Evolutionary conservation across 2,329 filamentous ascomycete genomes (phyloP).

Genomic region (Leptographium lundbergii): DNA sequence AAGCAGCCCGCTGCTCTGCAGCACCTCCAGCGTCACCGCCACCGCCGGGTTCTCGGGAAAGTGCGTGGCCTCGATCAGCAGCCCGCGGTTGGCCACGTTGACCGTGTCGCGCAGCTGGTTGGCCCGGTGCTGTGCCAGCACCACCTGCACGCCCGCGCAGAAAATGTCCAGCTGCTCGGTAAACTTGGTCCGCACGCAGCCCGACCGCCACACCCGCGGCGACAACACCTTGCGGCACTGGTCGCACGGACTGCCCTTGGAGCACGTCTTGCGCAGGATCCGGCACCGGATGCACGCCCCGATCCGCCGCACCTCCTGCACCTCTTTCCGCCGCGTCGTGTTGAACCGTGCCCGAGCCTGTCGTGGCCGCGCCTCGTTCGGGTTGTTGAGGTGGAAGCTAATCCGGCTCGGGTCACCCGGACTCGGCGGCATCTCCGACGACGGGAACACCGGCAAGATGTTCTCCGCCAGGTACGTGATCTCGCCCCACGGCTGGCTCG

Average conservation of each 20-base stretch:
- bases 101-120: slow-evolving; percentile 40
- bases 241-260: slow-evolving; percentile 49
- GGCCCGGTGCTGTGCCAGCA: slow-evolving; percentile 46
- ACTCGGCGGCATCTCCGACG: slow-evolving; percentile 10
- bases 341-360: slow-evolving; percentile 46
- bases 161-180: slow-evolving; percentile 51
- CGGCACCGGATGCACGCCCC: slow-evolving; percentile 55
- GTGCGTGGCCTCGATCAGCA: slow-evolving; percentile 44
- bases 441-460: slow-evolving; percentile 16
- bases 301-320: slow-evolving; percentile 51
- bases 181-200: slow-evolving; percentile 49
- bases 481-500: slow-evolving; percentile 37
- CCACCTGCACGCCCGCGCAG: slow-evolving; percentile 50
- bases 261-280: slow-evolving; percentile 54
- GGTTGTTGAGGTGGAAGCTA: slow-evolving; percentile 41
- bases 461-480: slow-evolving; percentile 34
- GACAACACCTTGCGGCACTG: slow-evolving; percentile 51
- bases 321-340: slow-evolving; percentile 46
- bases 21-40: slow-evolving; percentile 30
- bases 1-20: slow-evolving; percentile 23
- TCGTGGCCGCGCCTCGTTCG: slow-evolving; percentile 33
- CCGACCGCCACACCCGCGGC: slow-evolving; percentile 51
- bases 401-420: slow-evolving; percentile 25
- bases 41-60: slow-evolving; percentile 30
- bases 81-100: slow-evolving; percentile 33